phyloP scores from a whole-genome alignment of 495 filamentous ascomycete genomes.

The Neurospora sp. region DNA sequence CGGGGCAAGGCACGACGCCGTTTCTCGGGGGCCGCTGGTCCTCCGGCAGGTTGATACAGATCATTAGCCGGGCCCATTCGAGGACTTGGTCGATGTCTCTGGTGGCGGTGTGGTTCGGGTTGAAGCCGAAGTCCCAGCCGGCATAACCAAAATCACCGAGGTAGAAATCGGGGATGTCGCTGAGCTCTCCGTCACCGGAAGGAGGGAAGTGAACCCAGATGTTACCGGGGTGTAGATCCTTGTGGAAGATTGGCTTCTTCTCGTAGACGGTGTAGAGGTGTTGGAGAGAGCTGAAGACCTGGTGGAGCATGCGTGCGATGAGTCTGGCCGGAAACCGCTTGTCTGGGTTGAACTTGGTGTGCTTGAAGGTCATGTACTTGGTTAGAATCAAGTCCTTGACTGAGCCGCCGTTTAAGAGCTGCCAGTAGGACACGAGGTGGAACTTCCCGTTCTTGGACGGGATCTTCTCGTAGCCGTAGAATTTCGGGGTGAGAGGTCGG shows the following conservation, averaged over 20 bases:
- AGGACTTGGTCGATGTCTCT: not conserved
- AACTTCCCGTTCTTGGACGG: not conserved
- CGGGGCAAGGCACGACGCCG: not conserved
- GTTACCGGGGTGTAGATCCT: not conserved
- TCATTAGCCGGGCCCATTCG: not conserved
- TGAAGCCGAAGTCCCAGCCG: not conserved
- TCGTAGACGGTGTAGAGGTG: slow-evolving; percentile 2
- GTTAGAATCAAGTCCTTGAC: not conserved
- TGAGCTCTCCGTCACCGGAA: not conserved
- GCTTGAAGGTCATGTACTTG: not conserved
- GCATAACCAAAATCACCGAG: not conserved
- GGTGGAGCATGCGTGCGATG: not conserved
- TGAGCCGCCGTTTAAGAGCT: not conserved
- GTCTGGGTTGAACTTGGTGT: not conserved
- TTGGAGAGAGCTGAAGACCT: not conserved
- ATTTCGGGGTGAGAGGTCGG: not conserved
- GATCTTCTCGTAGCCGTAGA: slow-evolving; percentile 3
- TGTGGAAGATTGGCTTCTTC: not conserved
- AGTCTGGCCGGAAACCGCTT: not conserved
- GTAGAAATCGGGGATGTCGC: slow-evolving; percentile 1
- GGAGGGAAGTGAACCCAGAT: not conserved
- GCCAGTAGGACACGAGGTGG: slow-evolving; percentile 3
- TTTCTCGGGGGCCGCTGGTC: not conserved
- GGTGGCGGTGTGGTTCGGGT: not conserved
- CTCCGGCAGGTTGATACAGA: not conserved